Evolutionary conservation across 2,329 filamentous ascomycete species (phyloP), one percentile per base, ranked within the genome.

Genomic region (Aspergillus aculeatus): DNA sequence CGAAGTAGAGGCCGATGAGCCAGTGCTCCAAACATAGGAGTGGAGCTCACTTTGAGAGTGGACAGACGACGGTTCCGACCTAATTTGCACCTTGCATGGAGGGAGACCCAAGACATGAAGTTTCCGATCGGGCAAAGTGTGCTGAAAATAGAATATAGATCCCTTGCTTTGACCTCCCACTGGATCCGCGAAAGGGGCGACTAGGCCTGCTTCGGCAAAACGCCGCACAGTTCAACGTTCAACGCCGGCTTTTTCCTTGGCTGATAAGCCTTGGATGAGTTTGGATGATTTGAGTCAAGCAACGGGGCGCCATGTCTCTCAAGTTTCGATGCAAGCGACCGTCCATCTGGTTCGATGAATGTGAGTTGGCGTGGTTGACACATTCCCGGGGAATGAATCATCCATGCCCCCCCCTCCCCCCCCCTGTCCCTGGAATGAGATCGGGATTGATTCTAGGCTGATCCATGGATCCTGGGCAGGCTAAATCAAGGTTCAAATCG

Each of bases 401-500:
- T 56, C 48, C 29, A 21, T 24, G 21, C 21, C 21, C 21, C 21
- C 21, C 21, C 21, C 21, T 2, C 21, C 21, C 2, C 21, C 47
- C 48, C 56, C 58, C 26, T 59, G 47, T 51, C 47, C 57, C 51
- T 53, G 29, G 49, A 53, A 52, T 38, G 53, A 57, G 41, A 54
- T 50, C 52, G 53, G 14, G 62, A 59, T 57, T 49, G 53, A 31
- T 58, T 47, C 35, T 31, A 26, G 52, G 57, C 44, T 55, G 62
- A 64, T 62, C 62, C 60, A 60, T 62, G 62, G 62, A 64, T 64
- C 62, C 50, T 41, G 32, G 19, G 48, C 41, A 14, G 55, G 50
- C 38, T 47, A 19, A 47, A 55, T 55, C 56, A 35, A 35, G 32
- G 32, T 35, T 50, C 50, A 48, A 48, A 56, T 50, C 38, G 50